Percentiles rank a stretch among this genome's conserved stretches.
These are phyloP conservation scores for Alternaria conjuncta DNA, from an alignment of 2,329 filamentous ascomycete species.

Conservation along the genomic window DNA sequence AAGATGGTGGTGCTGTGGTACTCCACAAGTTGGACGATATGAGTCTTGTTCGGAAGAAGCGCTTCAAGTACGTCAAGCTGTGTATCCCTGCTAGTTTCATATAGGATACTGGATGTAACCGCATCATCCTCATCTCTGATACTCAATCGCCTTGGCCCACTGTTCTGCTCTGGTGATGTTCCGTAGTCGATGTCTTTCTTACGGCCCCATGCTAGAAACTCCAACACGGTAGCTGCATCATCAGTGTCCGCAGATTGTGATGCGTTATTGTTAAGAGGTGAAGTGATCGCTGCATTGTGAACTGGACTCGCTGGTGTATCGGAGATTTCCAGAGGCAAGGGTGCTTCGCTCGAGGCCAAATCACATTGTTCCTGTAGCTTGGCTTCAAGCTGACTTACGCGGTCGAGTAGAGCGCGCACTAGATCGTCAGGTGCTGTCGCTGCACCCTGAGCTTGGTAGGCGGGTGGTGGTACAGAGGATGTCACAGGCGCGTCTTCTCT, in stretches of 20 bases:
- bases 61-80: slow-evolving; percentile 40
- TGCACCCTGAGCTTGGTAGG: neutral
- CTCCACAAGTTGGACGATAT: slow-evolving; percentile 31
- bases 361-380: slow-evolving; percentile 10
- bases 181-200: slow-evolving; percentile 47
- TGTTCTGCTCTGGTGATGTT: slow-evolving; percentile 18
- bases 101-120: neutral
- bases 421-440: slow-evolving; percentile 4
- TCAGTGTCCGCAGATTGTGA: neutral
- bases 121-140: neutral
- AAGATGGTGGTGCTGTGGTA: slow-evolving; percentile 47
- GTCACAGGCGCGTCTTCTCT: slow-evolving; percentile 10
- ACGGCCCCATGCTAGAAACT: slow-evolving; percentile 58
- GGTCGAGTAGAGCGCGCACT: slow-evolving; percentile 27
- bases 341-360: neutral
- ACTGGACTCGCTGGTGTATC: slow-evolving; percentile 5
- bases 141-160: slow-evolving; percentile 8
- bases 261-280: neutral
- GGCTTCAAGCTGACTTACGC: slow-evolving; percentile 36
- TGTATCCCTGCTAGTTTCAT: slow-evolving; percentile 12
- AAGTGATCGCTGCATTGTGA: slow-evolving; percentile 13
- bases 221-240: slow-evolving; percentile 56
- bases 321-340: neutral
- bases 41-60: slow-evolving; percentile 32
- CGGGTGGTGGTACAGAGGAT: neutral